Evolutionary conservation across 371 early-diverging fungal genomes (phyloP).

Genomic region (Mortierella sp.): DNA sequence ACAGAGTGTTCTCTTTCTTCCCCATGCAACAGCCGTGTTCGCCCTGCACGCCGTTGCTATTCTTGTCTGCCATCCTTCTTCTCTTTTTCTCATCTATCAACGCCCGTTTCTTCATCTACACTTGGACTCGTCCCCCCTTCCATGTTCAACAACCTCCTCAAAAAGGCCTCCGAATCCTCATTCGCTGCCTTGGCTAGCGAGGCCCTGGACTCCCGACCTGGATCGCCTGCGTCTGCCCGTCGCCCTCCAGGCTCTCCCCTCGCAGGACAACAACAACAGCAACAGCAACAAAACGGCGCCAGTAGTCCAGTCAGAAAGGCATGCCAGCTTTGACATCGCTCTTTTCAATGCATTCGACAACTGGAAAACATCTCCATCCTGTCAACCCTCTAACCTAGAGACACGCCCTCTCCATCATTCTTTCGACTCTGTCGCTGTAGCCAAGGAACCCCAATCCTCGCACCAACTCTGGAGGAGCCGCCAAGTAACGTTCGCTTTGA

Average conservation of each 20-base stretch:
- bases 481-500: slow-evolving; percentile 22
- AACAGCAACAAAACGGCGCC: slow-evolving; percentile 24
- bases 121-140: background rate
- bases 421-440: background rate
- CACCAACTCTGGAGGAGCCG: slow-evolving; percentile 13
- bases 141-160: slow-evolving; percentile 58
- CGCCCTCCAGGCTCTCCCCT: slow-evolving; percentile 46
- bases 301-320: slow-evolving; percentile 42
- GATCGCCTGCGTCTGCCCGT: slow-evolving; percentile 37
- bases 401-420: background rate
- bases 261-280: slow-evolving; percentile 29
- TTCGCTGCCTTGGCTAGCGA: slow-evolving; percentile 55
- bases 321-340: background rate
- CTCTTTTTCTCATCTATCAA: background rate
- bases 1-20: background rate
- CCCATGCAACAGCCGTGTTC: background rate
- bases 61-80: background rate
- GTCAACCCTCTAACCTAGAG: background rate
- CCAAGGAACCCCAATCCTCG: slow-evolving; percentile 34
- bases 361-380: background rate
- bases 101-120: background rate
- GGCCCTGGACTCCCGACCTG: slow-evolving; percentile 50
- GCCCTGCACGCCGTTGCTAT: background rate
- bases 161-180: slow-evolving; percentile 56
- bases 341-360: background rate